A percentile compares a stretch with the other conserved stretches of the same genome.
Conservation (phyloP, 73 alveolate genomes). For the Uronychia setigera region DNA sequence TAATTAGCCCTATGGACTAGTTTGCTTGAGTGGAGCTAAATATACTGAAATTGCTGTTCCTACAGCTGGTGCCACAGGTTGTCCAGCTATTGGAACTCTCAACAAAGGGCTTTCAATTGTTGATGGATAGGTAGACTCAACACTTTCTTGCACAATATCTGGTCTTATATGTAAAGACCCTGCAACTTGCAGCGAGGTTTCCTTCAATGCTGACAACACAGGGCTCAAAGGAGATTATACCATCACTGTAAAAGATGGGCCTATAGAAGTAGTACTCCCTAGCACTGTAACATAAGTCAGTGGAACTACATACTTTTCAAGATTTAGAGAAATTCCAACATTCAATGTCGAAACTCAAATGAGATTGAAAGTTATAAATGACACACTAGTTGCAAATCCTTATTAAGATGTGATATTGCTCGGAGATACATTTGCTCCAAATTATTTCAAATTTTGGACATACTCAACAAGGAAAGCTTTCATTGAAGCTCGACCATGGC, state of each 20-base stretch:
- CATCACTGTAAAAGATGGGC: conserved; percentile 21
- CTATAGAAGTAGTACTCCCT: neutral
- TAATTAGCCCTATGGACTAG: neutral
- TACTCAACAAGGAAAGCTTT: neutral
- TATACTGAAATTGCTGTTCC: neutral
- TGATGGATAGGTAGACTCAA: neutral
- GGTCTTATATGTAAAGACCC: neutral
- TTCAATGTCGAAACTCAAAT: neutral
- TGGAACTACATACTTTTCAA: neutral
- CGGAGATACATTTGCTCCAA: neutral
- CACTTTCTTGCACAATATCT: neutral
- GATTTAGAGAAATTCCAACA: neutral
- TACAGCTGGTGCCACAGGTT: neutral
- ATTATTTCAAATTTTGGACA: conserved; percentile 8
- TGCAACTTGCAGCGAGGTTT: neutral
- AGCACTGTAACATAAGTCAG: neutral
- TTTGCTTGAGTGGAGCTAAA: neutral
- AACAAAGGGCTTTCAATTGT: neutral
- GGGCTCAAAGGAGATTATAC: neutral
- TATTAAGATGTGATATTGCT: neutral
- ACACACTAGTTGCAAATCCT: neutral
- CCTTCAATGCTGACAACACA: neutral
- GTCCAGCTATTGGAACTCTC: neutral
- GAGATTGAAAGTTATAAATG: neutral
- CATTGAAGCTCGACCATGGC: conserved; percentile 22